phyloP scores from a whole-genome alignment of 2,329 filamentous ascomycete genomes.

The Ceratocystis harringtonii region DNA sequence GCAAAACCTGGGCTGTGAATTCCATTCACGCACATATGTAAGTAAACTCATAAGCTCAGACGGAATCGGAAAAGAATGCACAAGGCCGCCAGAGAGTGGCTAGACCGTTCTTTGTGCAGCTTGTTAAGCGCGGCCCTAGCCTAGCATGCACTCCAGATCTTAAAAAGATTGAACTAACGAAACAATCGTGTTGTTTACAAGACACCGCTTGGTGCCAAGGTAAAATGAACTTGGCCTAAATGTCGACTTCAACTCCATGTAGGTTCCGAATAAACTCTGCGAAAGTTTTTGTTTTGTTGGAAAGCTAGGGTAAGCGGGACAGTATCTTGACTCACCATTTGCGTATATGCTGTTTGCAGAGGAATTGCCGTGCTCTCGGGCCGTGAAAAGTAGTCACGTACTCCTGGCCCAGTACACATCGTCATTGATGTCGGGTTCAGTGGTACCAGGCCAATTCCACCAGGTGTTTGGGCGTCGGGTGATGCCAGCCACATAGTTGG shows the following conservation, averaged over 20 bases:
- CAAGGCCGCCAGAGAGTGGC: background rate
- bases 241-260: background rate
- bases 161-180: background rate
- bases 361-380: background rate
- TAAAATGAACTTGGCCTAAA: background rate
- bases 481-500: slow-evolving; percentile 1
- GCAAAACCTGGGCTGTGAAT: background rate
- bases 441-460: background rate
- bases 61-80: background rate
- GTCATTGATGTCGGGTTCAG: slow-evolving; percentile 1
- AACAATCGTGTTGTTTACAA: background rate
- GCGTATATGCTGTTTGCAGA: background rate
- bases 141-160: background rate
- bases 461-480: background rate
- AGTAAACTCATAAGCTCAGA: background rate
- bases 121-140: background rate
- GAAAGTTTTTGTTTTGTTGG: background rate
- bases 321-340: slow-evolving; percentile 1
- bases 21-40: background rate
- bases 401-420: background rate
- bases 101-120: background rate
- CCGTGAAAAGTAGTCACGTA: background rate
- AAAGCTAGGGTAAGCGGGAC: no score
- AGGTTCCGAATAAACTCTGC: background rate
- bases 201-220: background rate